Evolutionary conservation across 2,329 filamentous ascomycete species (phyloP).

Genomic region (Orbilia ellipsospora): DNA sequence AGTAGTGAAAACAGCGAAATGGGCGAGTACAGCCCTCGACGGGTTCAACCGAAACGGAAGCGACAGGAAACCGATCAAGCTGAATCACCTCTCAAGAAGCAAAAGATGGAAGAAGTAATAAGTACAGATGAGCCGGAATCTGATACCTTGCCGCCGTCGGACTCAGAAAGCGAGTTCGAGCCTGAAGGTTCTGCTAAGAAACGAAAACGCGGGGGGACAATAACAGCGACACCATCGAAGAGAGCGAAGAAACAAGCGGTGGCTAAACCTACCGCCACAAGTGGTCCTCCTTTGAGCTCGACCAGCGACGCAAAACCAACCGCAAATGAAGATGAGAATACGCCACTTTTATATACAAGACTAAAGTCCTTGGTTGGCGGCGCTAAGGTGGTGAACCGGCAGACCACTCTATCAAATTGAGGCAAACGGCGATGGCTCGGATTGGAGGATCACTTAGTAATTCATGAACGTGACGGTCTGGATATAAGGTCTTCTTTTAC

Average conservation of each 20-base stretch:
- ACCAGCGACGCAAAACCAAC: no score
- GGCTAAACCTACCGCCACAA: not conserved
- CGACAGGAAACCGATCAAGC: not conserved
- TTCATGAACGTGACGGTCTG: no score
- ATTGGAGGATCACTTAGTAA: no score
- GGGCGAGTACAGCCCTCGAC: not conserved
- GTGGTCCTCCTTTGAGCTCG: no score
- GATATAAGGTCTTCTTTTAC: no score
- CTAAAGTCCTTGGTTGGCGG: no score
- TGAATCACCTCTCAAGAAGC: slow-evolving; percentile 20
- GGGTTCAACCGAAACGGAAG: not conserved
- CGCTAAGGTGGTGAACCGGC: no score
- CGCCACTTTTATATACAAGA: no score
- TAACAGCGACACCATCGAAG: not conserved
- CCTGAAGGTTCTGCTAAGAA: not conserved
- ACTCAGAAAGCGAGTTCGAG: slow-evolving; percentile 17
- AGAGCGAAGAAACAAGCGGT: not conserved
- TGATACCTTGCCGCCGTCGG: not conserved
- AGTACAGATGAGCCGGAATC: not conserved
- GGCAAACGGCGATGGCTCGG: no score
- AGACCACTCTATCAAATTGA: no score
- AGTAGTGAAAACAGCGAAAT: no score
- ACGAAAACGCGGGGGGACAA: not conserved
- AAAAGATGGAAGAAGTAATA: slow-evolving; percentile 2
- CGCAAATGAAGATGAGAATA: no score